A percentile compares a stretch with the other conserved stretches of the same genome.
These are phyloP conservation scores for Catunica adiposa DNA, from an alignment of 2,329 filamentous ascomycete genomes.

Conservation along the genomic window DNA sequence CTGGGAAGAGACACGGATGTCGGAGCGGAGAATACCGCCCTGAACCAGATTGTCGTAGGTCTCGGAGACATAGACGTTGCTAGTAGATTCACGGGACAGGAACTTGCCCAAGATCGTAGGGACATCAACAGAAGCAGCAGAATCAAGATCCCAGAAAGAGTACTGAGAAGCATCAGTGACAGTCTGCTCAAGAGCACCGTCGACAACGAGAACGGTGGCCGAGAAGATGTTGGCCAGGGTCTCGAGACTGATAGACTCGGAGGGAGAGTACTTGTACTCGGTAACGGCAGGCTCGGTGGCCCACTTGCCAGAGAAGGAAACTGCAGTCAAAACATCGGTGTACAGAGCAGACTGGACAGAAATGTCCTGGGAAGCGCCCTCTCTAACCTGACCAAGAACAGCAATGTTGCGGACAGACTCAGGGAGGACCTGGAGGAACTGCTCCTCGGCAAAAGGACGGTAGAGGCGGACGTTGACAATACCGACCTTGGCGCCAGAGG, in stretches of 20 bases:
- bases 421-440: constrained; percentile 71
- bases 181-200: constrained; percentile 39
- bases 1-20: constrained; percentile 70
- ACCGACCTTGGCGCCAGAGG: constrained; percentile 62
- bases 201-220: constrained; percentile 32
- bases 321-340: constrained; percentile 73
- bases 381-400: constrained; percentile 75
- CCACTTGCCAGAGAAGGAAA: constrained; percentile 61
- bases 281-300: constrained; percentile 46
- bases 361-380: constrained; percentile 54
- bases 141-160: constrained; percentile 83
- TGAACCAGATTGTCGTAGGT: constrained; percentile 47
- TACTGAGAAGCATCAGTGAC: constrained; percentile 39
- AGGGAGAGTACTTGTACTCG: constrained; percentile 80
- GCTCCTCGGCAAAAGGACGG: constrained; percentile 86
- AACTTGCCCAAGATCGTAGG: constrained; percentile 42
- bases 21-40: constrained; percentile 69
- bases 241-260: constrained; percentile 38
- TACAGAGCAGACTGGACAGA: constrained; percentile 74
- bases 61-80: constrained; percentile 44
- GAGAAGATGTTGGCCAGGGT: constrained; percentile 32
- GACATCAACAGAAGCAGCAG: constrained; percentile 48
- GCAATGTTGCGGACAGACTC: constrained; percentile 57
- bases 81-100: constrained; percentile 56
- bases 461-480: constrained; percentile 87